Conservation (phyloP, 202 grass and related monocot genomes). For the Zizania palustris region DNA sequence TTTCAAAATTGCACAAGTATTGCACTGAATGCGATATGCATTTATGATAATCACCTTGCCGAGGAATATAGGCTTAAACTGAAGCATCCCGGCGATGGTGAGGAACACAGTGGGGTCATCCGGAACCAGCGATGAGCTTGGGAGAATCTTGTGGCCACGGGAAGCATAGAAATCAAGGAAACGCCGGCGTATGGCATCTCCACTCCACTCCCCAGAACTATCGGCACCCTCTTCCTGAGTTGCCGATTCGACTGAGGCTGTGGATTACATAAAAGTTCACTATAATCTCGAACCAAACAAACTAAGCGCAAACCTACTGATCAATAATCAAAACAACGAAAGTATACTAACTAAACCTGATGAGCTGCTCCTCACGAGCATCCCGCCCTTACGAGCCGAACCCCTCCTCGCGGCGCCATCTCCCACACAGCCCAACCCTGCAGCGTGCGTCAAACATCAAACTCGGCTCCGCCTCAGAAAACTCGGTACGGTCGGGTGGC, state of each 20-base stretch:
- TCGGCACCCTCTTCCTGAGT: conserved; percentile 38
- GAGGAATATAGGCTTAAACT: conserved; percentile 98
- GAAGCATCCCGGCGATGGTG: conserved; percentile 98
- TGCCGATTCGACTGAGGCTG: conserved; percentile 47
- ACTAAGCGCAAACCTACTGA: neutral
- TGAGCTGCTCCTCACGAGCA: conserved; percentile 34
- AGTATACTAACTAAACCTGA: conserved; percentile 40
- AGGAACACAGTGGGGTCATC: conserved; percentile 93
- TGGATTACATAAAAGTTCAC: neutral
- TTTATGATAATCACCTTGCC: conserved; percentile 63
- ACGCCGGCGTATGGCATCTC: conserved; percentile 65
- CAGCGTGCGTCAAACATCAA: neutral
- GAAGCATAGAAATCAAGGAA: conserved; percentile 93
- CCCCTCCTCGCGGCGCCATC: conserved; percentile 7
- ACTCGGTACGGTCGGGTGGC: neutral
- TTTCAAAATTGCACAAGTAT: neutral
- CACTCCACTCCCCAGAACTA: conserved; percentile 44
- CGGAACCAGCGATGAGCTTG: conserved; percentile 90
- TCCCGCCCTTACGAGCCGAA: conserved; percentile 21
- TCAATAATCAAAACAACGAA: neutral
- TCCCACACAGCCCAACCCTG: conserved; percentile 36
- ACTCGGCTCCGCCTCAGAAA: neutral
- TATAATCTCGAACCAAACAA: neutral
- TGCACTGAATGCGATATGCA: neutral
- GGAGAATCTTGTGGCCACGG: conserved; percentile 83